Evolutionary conservation across 2,329 filamentous ascomycete species (phyloP).

Genomic region (Pseudocercospora fuligena): DNA sequence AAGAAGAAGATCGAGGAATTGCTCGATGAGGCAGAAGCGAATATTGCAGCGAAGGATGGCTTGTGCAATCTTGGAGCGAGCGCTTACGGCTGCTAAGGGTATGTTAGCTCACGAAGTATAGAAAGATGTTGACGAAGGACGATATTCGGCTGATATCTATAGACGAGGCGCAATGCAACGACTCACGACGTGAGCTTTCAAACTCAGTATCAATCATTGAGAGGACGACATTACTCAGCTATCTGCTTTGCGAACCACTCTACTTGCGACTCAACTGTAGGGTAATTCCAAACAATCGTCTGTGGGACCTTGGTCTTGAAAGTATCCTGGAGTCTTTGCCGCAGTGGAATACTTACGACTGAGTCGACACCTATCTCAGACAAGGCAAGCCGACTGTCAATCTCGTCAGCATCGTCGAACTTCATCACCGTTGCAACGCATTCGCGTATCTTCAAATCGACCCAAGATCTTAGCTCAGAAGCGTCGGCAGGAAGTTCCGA

Average conservation of each 20-base stretch:
- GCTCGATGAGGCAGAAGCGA: constrained; percentile 47
- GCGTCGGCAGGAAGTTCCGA: too few species aligned
- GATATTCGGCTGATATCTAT: background rate
- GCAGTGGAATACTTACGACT: background rate
- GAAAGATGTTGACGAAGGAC: background rate
- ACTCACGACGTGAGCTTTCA: background rate
- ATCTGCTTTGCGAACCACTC: background rate
- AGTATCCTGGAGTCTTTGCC: background rate
- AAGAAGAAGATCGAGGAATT: constrained; percentile 69
- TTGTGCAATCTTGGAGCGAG: constrained; percentile 14
- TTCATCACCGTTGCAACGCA: background rate
- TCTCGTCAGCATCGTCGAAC: background rate
- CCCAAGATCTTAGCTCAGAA: too few species aligned
- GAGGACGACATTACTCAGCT: background rate
- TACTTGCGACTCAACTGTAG: background rate
- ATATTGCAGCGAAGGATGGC: constrained; percentile 9
- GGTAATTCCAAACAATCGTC: background rate
- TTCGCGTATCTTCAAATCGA: too few species aligned
- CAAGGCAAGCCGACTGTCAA: background rate
- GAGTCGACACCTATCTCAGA: background rate
- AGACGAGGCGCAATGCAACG: constrained; percentile 1
- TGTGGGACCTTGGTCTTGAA: background rate
- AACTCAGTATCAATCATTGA: background rate
- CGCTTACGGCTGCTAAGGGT: constrained; percentile 16
- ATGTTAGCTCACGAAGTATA: background rate